Percentiles rank a stretch among this genome's conserved stretches.
These are phyloP conservation scores for Houttuynia cordata DNA, from an alignment of 164 flowering plant genomes.

Conservation along the genomic window DNA sequence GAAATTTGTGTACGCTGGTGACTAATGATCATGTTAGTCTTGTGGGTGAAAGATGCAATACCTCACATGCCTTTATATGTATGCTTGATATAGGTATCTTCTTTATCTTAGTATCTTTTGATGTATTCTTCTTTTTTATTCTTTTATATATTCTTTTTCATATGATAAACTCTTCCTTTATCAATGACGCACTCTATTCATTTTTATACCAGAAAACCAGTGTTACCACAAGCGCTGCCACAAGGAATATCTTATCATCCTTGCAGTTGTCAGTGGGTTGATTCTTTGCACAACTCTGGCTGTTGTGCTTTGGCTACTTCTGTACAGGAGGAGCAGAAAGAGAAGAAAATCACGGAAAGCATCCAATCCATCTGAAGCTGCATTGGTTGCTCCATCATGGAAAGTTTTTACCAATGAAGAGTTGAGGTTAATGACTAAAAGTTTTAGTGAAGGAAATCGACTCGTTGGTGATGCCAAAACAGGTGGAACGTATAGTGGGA, in stretches of 20 bases:
- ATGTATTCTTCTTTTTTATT: not conserved
- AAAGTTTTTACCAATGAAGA: conserved; percentile 72
- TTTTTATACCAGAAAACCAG: conserved; percentile 31
- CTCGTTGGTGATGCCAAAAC: conserved; percentile 91
- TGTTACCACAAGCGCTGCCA: conserved; percentile 68
- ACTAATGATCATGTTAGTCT: conserved; percentile 25
- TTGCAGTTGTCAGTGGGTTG: conserved; percentile 73
- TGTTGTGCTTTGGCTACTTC: conserved; percentile 79
- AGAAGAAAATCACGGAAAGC: conserved; percentile 53
- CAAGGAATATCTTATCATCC: conserved; percentile 68
- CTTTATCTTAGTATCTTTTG: not conserved
- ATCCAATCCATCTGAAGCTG: conserved; percentile 56
- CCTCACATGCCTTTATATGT: conserved; percentile 52
- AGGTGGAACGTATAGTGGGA: conserved; percentile 83
- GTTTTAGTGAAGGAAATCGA: conserved; percentile 89
- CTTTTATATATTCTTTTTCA: not conserved
- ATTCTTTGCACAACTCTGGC: conserved; percentile 59
- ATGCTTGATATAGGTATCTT: conserved; percentile 44
- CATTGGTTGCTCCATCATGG: conserved; percentile 80
- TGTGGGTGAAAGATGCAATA: conserved; percentile 45
- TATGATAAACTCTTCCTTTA: not conserved
- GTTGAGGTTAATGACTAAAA: conserved; percentile 69
- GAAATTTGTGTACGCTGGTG: conserved; percentile 42
- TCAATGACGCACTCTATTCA: not conserved
- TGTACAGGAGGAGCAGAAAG: conserved; percentile 52